Evolutionary conservation across 495 filamentous ascomycete genomes (phyloP), one percentile per base, ranked within the genome.

Genomic region (Podospora australis): DNA sequence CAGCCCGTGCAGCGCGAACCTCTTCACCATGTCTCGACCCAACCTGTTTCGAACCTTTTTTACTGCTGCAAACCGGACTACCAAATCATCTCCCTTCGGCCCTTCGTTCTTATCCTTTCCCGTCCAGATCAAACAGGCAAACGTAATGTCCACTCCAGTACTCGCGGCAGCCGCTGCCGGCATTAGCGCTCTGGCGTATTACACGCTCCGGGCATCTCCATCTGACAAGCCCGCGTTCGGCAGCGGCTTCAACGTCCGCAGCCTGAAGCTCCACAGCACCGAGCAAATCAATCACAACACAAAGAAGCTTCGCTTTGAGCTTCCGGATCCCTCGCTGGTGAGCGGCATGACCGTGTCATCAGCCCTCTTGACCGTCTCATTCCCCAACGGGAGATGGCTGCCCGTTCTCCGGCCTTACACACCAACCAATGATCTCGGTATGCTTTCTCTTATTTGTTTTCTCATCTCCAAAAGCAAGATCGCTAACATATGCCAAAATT

Each of bases 231-330:
- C 58, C 9, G 39, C 54, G 28, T 60, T 65, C 40, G 34, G 11
- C 41, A 46, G 42, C 22, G 53, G 54, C 52, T 62, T 67, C 20
- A 62, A 62, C 39, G 69, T 72, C 50, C 50, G 63, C 30, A 65
- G 58, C 11, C 64, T 77, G 4, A 49, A 61, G 34, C 63, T 77
- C 0, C 60, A 72, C 34, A 79, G 77, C 57, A 68, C 72, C 40
- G 71, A 83, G 54, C 51, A 64, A 1, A 70, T 85, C 43, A 84
- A 79, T 57, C 79, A 82, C 63, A 81, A 86, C 52, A 83, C 79
- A 4, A 85, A 83, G 57, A 71, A 72, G 26, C 62, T 86, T 40
- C 70, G 77, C 3, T 86, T 86, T 38, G 75, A 77, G 49, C 70
- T 83, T 7, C 80, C 82, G 0, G 68, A 76, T 16, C 36, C 61